These are phyloP conservation scores for button mushroom (Agaricus bisporus) DNA, from an alignment of 768 basidiomycete species.

Conservation along the genomic window DNA sequence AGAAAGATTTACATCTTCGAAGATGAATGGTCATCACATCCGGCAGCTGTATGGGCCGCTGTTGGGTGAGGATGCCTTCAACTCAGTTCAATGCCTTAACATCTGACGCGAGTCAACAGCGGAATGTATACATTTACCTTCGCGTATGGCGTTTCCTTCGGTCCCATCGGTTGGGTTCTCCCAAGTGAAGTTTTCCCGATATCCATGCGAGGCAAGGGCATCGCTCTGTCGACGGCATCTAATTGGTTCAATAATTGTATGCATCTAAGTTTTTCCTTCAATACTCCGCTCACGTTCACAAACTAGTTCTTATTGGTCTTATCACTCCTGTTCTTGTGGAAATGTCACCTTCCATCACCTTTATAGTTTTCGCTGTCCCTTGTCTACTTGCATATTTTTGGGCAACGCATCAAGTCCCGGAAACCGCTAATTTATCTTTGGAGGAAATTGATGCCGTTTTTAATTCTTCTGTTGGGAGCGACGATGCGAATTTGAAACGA, in stretches of 20 bases:
- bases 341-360: constrained; percentile 60
- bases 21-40: constrained; percentile 52
- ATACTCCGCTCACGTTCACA: background rate
- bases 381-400: constrained; percentile 67
- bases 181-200: constrained; percentile 81
- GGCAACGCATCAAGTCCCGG: constrained; percentile 64
- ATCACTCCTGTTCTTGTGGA: constrained; percentile 64
- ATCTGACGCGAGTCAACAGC: constrained; percentile 15
- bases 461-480: constrained; percentile 46
- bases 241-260: constrained; percentile 82
- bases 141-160: constrained; percentile 72
- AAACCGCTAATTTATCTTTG: constrained; percentile 70
- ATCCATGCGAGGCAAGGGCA: constrained; percentile 75
- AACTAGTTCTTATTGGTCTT: constrained; percentile 67
- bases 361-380: constrained; percentile 56
- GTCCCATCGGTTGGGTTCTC: constrained; percentile 80
- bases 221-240: constrained; percentile 78
- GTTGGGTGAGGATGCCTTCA: constrained; percentile 42
- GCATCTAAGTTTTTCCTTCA: constrained; percentile 13
- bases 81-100: background rate
- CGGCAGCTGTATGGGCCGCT: constrained; percentile 59
- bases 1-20: constrained; percentile 42
- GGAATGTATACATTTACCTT: constrained; percentile 71
- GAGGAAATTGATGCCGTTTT: constrained; percentile 76
- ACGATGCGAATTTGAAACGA: constrained; percentile 42